Conservation (phyloP, 2,329 filamentous ascomycete genomes). For the Phaeosphaeria sp. region DNA sequence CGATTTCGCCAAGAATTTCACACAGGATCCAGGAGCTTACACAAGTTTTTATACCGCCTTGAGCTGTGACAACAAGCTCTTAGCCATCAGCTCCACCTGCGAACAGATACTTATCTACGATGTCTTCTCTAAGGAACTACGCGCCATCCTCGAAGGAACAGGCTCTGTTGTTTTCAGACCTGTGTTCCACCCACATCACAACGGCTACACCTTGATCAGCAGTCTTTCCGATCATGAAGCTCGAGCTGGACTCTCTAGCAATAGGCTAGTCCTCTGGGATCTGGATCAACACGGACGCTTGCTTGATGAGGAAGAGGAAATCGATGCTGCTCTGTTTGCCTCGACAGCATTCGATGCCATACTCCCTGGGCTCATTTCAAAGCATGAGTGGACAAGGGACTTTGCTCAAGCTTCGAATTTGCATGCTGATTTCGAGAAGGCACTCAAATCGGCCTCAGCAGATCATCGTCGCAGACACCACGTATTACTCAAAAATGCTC, state of each 20-base stretch:
- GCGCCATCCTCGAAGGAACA: conserved; percentile 31
- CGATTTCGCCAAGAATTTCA: conserved; percentile 8
- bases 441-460: conserved; percentile 22
- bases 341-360: conserved; percentile 36
- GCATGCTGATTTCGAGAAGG: conserved; percentile 24
- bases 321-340: conserved; percentile 29
- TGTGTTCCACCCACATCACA: conserved; percentile 1
- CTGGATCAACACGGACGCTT: conserved; percentile 33
- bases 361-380: conserved; percentile 23
- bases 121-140: conserved; percentile 25
- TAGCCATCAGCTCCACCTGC: conserved; percentile 26
- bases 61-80: conserved; percentile 28
- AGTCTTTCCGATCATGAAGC: conserved; percentile 9
- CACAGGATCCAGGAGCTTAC: neutral
- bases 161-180: conserved; percentile 26
- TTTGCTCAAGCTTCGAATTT: conserved; percentile 30
- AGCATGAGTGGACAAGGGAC: conserved; percentile 34
- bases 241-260: neutral
- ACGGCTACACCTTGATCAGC: conserved; percentile 31
- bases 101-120: conserved; percentile 29
- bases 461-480: conserved; percentile 32
- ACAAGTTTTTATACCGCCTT: conserved; percentile 18
- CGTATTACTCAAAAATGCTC: conserved; percentile 22
- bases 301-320: conserved; percentile 34
- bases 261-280: conserved; percentile 34